Evolutionary conservation across 192 early-diverging fungal genomes (phyloP).

Genomic region (Coemansia sp.): DNA sequence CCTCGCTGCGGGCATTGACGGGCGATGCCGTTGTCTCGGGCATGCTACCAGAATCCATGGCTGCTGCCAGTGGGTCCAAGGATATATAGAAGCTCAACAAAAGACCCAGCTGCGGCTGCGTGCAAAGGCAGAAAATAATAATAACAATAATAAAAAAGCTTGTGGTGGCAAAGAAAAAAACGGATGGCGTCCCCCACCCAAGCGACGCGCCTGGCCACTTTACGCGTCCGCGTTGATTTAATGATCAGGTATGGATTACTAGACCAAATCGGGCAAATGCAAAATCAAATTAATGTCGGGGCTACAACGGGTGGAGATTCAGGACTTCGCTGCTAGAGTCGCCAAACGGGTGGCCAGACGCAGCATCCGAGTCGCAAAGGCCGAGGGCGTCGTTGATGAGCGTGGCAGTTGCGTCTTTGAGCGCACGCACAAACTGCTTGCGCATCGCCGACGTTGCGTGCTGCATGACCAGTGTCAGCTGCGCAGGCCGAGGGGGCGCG

Average conservation of each 20-base stretch:
- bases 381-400: conserved; percentile 2
- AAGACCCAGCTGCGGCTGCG: no score
- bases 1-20: conserved; percentile 10
- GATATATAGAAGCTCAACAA: no score
- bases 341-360: conserved; percentile 6
- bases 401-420: conserved; percentile 33
- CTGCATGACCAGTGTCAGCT: conserved; percentile 51
- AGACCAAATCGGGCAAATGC: background rate
- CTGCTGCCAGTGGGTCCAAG: no score
- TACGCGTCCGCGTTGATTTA: background rate
- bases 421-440: conserved; percentile 48
- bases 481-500: conserved; percentile 12
- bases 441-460: conserved; percentile 28
- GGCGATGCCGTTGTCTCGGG: background rate
- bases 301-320: conserved; percentile 31
- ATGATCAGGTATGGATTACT: background rate
- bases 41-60: no score
- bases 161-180: no score
- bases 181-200: no score
- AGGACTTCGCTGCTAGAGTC: conserved; percentile 36
- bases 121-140: no score
- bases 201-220: no score
- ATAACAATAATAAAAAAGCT: no score
- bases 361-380: conserved; percentile 9
- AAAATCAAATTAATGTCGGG: background rate